Base-by-base conservation (phyloP, 495 filamentous ascomycete species). In the Aspergillus cavernicola region DNA sequence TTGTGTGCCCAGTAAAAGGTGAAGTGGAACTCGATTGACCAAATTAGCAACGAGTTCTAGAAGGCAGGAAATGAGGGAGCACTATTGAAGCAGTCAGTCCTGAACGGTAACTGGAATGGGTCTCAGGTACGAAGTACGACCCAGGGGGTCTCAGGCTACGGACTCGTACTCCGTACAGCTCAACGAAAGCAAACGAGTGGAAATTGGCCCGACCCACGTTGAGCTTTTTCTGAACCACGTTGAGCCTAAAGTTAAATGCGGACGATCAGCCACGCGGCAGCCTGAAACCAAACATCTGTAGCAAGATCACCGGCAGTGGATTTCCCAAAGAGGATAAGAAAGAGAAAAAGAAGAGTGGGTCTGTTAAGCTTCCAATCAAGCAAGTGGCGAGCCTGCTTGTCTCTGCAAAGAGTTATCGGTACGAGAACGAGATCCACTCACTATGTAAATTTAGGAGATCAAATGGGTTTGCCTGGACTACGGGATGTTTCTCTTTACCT, bases 381-480 rank as follows among this genome's bases (percentile, higher is more conserved):
- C 9, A 35, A 46, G 9, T 35, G 19, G 31, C n/a, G n/a, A n/a
- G n/a, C n/a, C n/a, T n/a, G n/a, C 44, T 22, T 35, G 16, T 3
- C 45, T 3, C 45, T 29, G 5, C 3, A 38, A 26, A n/a, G 19
- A 26, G 45, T 18, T 26, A 49, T 37, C 16, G 10, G 33, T 49
- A 49, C 45, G 45, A 49, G 45, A 49, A 49, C 45, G 45, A 49
- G 45, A 9, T n/a, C 40, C 24, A 43, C 24, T 29, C n/a, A n/a
- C 13, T 11, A 16, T 3, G 1, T 2, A 6, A 11, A 15, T 26
- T 43, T 43, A 11, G 24, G 4, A 22, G 16, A 22, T 18, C 3
- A 4, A 44, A 44, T 32, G 24, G 13, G n/a, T 44, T 32, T 44
- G 41, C 41, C 41, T 44, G 35, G 32, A 35, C 32, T 16, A 15